Conservation (phyloP, 192 early-diverging fungal species). For the Linnemannia hyalina region DNA sequence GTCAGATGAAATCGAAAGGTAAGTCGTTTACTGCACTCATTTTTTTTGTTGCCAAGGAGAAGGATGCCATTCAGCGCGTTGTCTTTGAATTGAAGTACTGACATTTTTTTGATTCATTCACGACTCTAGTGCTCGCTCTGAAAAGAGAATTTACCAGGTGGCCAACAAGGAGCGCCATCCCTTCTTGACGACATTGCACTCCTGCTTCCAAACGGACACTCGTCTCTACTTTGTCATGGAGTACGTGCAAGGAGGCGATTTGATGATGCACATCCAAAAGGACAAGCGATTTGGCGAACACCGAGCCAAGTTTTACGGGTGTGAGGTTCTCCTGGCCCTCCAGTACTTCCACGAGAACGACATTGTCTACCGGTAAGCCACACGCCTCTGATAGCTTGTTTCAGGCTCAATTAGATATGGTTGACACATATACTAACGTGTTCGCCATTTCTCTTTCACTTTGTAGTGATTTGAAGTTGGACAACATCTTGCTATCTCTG, state of each 20-base stretch:
- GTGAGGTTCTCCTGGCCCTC: conserved; percentile 93
- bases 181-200: conserved; percentile 96
- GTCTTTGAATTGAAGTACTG: not conserved
- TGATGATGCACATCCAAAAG: conserved; percentile 99
- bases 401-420: conserved; percentile 5
- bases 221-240: conserved; percentile 99
- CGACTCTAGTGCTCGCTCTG: conserved; percentile 79
- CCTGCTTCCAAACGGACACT: conserved; percentile 96
- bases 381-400: not conserved
- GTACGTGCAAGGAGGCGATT: conserved; percentile 95
- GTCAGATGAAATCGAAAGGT: conserved; percentile 79
- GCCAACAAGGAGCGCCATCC: conserved; percentile 94
- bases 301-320: conserved; percentile 95
- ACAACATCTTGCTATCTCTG: conserved; percentile 93
- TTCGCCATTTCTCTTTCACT: not conserved
- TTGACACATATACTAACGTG: not conserved
- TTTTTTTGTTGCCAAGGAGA: conserved; percentile 54
- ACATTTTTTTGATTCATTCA: not conserved
- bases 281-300: conserved; percentile 91
- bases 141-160: conserved; percentile 93
- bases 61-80: not conserved
- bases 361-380: conserved; percentile 81
- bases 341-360: conserved; percentile 96
- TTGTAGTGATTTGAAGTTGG: conserved; percentile 92
- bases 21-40: not conserved